These are phyloP conservation scores for Beauveria caledonica DNA, from an alignment of 2,329 filamentous ascomycete genomes.

Conservation along the genomic window DNA sequence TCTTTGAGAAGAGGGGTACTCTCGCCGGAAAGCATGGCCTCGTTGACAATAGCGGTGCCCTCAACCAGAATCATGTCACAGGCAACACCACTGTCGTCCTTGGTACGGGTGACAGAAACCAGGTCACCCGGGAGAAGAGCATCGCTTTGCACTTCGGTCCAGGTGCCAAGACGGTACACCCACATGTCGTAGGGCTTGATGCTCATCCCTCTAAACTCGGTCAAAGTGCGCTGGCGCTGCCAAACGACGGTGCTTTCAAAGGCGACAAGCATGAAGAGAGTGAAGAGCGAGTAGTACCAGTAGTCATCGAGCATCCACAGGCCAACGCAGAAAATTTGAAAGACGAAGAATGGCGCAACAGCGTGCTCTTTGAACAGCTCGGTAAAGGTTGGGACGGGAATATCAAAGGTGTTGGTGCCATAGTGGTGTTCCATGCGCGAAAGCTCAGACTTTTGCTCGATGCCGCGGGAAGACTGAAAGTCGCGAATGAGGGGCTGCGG, in stretches of 20 bases:
- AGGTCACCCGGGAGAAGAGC: conserved; percentile 88
- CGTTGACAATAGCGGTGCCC: conserved; percentile 94
- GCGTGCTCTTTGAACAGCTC: conserved; percentile 98
- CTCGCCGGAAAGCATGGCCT: conserved; percentile 98
- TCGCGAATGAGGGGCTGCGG: conserved; percentile 70
- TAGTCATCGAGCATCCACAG: conserved; percentile 99
- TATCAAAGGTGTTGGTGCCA: conserved; percentile 93
- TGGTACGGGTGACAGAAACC: conserved; percentile 84
- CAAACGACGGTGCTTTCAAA: conserved; percentile 99
- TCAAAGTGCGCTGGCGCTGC: conserved; percentile 93
- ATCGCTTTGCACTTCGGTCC: conserved; percentile 84
- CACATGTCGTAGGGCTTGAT: conserved; percentile 97
- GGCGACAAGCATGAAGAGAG: conserved; percentile 92
- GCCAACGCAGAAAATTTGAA: conserved; percentile 97
- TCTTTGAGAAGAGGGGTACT: conserved; percentile 96
- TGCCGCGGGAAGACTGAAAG: conserved; percentile 74
- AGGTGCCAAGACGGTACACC: conserved; percentile 80
- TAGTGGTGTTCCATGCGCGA: conserved; percentile 83
- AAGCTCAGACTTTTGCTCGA: conserved; percentile 66
- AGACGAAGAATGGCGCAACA: conserved; percentile 97
- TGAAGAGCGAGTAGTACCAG: conserved; percentile 99
- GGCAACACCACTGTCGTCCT: conserved; percentile 93
- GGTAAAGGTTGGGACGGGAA: conserved; percentile 89
- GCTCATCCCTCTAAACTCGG: conserved; percentile 97
- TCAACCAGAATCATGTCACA: conserved; percentile 96